A percentile compares a stretch with the other conserved stretches of the same genome.
phyloP scores from a whole-genome alignment of 225 moss, liverwort and hornwort genomes.

The Thuidium tamariscinum region DNA sequence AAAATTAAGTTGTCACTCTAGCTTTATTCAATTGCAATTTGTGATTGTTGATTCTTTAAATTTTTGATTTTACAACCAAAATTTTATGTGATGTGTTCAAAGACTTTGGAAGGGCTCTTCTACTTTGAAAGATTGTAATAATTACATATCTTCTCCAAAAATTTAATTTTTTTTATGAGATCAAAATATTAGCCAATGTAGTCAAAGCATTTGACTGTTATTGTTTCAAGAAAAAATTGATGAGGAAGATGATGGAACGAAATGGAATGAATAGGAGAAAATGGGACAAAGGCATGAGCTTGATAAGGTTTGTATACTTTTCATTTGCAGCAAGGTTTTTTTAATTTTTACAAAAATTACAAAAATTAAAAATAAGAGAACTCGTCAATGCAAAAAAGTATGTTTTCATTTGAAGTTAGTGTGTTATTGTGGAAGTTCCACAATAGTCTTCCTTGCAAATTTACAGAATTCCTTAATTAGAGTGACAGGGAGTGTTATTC shows the following conservation, averaged over 20 bases:
- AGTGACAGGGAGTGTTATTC: background rate
- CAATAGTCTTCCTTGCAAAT: background rate
- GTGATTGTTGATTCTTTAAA: too few species aligned
- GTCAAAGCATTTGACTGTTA: background rate
- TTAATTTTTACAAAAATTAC: background rate
- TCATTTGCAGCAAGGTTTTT: background rate
- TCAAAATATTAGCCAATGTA: too few species aligned
- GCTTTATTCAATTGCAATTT: too few species aligned
- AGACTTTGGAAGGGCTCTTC: too few species aligned
- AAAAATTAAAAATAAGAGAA: rapidly evolving
- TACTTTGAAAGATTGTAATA: too few species aligned
- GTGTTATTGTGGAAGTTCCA: background rate
- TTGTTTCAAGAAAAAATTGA: background rate
- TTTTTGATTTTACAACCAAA: too few species aligned
- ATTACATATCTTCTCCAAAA: too few species aligned
- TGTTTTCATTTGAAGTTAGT: too few species aligned
- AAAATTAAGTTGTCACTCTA: too few species aligned
- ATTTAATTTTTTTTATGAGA: too few species aligned
- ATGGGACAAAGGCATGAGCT: background rate
- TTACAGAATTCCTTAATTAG: background rate
- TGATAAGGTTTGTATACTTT: background rate
- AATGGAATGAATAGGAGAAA: background rate
- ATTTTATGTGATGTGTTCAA: too few species aligned
- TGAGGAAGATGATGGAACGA: rapidly evolving
- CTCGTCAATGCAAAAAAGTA: too few species aligned